Evolutionary conservation across 164 flowering plant species (phyloP), one percentile per base, ranked within the genome.

Genomic region (Aristolochia fimbriata): DNA sequence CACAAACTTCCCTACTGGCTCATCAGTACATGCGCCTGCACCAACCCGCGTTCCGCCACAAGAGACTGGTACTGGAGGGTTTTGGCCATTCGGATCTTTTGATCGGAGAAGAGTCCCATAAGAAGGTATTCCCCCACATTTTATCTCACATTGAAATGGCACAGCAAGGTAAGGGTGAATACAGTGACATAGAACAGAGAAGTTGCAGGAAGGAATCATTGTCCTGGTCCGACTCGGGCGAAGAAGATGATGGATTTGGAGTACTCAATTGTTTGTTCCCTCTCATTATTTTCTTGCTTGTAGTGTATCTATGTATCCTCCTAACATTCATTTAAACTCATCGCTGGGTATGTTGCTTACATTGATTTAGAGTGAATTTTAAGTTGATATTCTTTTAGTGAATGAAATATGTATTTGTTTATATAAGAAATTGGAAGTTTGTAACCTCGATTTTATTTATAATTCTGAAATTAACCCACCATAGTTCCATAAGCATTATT

Each of bases 1-100:
- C 82, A 2, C 59, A 74, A 47, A 80, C 86, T n/a, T 70, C 83
- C 6, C 77, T 77, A 58, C 77, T 81, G 15, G 84, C 81, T 19
- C 77, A 84, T 70, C 69, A 73, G 49, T 80, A 77, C 67, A 80
- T 81, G 86, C 81, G 70, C 63, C 33, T 84, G 79, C 85, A 83
- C 69, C 86, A 83, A 47, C 81, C 88, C 62, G 67, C 73, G 24
- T 80, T 70, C 33, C 63, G 62, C 31, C 83, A 80, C 59, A 72
- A 70, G 59, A 70, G 88, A 61, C 75, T 80, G 30, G 83, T 81
- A 30, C 75, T 81, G 20, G 83, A 83, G 5, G 81, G 81, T 11
- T 80, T 78, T 55, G 85, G 84, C 27, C 85, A 83, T 58, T 78
- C 83, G 2, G 85, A 80, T 63, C 66, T 81, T 31, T 57, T 80